Percentiles rank a stretch among this genome's conserved stretches.
These are phyloP conservation scores for Rutidosis leptorrhynchoides DNA, from an alignment of 129 eudicot genomes.

Conservation along the genomic window DNA sequence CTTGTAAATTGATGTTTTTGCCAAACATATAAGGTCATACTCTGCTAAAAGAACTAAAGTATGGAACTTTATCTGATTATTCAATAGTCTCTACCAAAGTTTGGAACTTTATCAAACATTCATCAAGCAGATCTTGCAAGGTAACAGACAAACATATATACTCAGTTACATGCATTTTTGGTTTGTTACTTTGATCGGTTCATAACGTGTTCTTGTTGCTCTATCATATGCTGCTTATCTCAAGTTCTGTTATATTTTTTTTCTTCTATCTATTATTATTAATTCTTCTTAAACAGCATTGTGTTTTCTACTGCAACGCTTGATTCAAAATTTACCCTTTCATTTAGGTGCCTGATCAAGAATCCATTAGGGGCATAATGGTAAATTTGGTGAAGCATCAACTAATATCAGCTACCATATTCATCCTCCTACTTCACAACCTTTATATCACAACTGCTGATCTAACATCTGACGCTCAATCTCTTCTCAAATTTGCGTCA, in stretches of 20 bases:
- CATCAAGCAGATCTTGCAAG: constrained; percentile 29
- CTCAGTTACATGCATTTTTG: constrained; percentile 8
- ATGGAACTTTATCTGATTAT: too few species aligned
- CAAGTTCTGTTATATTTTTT: constrained; percentile 10
- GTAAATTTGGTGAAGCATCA: constrained; percentile 25
- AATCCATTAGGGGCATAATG: constrained; percentile 14
- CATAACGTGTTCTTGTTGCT: not conserved
- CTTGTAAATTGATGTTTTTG: not conserved
- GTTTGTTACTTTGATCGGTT: not conserved
- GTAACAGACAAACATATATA: constrained; percentile 13
- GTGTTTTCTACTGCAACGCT: not conserved
- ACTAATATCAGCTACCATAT: constrained; percentile 28
- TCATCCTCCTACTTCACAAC: constrained; percentile 34
- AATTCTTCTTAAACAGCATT: not conserved
- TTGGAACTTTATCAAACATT: constrained; percentile 22
- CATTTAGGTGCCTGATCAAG: constrained; percentile 37
- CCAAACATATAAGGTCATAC: constrained; percentile 20
- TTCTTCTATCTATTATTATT: not conserved
- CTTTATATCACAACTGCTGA: constrained; percentile 39
- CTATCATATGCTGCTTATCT: not conserved
- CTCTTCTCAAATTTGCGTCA: constrained; percentile 66
- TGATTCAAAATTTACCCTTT: not conserved
- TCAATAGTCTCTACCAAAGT: constrained; percentile 23
- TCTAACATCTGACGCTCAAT: constrained; percentile 57
- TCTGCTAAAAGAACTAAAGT: constrained; percentile 26